Evolutionary conservation across 768 basidiomycete genomes (phyloP), one percentile per base, ranked within the genome.

Genomic region (Mycena vulgaris): DNA sequence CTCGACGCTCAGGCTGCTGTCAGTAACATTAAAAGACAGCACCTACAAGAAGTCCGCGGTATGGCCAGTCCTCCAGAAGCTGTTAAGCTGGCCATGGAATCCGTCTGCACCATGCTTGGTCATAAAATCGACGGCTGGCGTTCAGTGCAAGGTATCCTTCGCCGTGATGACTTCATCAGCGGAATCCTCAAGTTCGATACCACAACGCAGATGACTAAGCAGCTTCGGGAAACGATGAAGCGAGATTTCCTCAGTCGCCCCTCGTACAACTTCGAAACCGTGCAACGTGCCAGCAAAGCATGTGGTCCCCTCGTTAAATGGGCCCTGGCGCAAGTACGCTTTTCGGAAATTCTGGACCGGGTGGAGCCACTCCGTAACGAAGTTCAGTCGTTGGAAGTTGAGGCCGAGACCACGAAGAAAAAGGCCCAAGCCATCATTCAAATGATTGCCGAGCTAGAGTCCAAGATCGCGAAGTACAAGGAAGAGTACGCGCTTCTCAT

Each of bases 41-140:
- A 99, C 76, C 83, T 99, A 47, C 94, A 97, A 77, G 98, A 99
- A 89, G 98, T 99, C 47, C 90, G 98, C 75, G 89, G 95, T 13
- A 98, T 99, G 97, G 95, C 96, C 49, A 98, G 98, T 77, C 98
- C 98, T 52, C 98, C 98, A 0, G 98, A 99, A 79, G 93, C 95
- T 6, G 97, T 99, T 74, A 99, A 99, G 80, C 82, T 97, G 51
- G 95, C 98, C 19, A 99, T 99, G 96, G 98, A 99, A 78, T 98
- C 97, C 1, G 97, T 98, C 45, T 99, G 98, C 80, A 96, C 95
- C 17, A 87, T 98, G 52, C 90, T 99, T 25, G 98, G 98, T 9
- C 95, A 98, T 83, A 95, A 96, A 81, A 94, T 99, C 76, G 98
- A 99, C 76, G 92, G 91, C 78, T 99, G 98, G 98, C 92, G 95